Percentiles rank a stretch among this genome's conserved stretches.
These are phyloP conservation scores for Kwoniella pini DNA, from an alignment of 768 basidiomycete species.

Conservation along the genomic window DNA sequence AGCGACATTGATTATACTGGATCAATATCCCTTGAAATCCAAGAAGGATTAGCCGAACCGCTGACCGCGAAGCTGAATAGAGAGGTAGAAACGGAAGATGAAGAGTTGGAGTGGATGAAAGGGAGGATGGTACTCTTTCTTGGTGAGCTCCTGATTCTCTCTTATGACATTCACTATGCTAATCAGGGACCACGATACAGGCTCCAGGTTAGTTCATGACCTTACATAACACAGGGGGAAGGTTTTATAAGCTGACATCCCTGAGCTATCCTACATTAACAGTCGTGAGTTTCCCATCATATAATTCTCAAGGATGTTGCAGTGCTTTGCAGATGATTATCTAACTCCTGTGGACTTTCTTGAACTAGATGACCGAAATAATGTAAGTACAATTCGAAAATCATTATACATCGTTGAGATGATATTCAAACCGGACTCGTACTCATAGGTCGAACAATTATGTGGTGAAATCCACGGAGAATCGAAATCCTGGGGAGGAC, in stretches of 20 bases:
- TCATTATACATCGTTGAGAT: background rate
- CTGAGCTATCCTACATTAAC: too few relatives aligned
- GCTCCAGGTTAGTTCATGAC: background rate
- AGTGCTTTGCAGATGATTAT: too few relatives aligned
- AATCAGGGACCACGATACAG: background rate
- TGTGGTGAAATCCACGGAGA: conserved; percentile 14
- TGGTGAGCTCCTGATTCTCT: too few relatives aligned
- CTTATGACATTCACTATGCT: too few relatives aligned
- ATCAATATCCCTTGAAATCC: background rate
- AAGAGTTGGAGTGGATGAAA: conserved; percentile 18
- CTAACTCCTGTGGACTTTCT: too few relatives aligned
- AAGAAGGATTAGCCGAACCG: background rate
- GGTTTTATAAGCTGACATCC: too few relatives aligned
- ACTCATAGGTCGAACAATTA: conserved; percentile 6
- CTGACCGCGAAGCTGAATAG: conserved; percentile 6
- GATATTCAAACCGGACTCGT: too few relatives aligned
- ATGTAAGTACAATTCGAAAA: background rate
- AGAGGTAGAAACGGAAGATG: conserved; percentile 8
- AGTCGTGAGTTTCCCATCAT: conserved; percentile 4
- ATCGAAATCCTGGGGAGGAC: conserved; percentile 14
- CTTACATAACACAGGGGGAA: background rate
- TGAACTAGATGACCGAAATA: background rate
- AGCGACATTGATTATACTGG: background rate
- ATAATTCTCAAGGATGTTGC: too few relatives aligned
- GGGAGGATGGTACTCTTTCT: conserved; percentile 23